A percentile compares a stretch with the other conserved stretches of the same genome.
Evolutionary conservation across 176 grass and related monocot species (phyloP).

Genomic region (Bonia amplexicaulis): DNA sequence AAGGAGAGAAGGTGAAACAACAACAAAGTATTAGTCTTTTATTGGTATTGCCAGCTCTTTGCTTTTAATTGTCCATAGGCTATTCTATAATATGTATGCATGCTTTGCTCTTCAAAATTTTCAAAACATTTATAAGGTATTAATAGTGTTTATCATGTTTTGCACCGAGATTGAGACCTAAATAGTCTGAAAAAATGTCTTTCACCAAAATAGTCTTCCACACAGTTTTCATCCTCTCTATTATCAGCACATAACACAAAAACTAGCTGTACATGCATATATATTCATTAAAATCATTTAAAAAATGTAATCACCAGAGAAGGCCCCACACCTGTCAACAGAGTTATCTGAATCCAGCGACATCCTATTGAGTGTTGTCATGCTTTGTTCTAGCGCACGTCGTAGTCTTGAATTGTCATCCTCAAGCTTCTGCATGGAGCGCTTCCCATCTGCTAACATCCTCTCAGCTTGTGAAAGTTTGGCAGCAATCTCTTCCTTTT

Average conservation of each 20-base stretch:
- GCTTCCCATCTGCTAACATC: slow-evolving; percentile 71
- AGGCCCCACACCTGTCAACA: slow-evolving; percentile 66
- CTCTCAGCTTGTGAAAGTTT: slow-evolving; percentile 74
- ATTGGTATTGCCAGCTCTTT: background rate
- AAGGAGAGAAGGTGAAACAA: background rate
- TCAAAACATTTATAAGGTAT: background rate
- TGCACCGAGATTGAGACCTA: background rate
- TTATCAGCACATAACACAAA: background rate
- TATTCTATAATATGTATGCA: background rate
- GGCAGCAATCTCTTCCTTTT: slow-evolving; percentile 54
- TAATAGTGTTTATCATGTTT: background rate
- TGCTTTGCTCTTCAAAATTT: background rate
- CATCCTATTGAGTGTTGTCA: slow-evolving; percentile 88
- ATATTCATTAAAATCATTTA: slow-evolving; percentile 3
- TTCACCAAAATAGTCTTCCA: background rate
- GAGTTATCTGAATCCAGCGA: slow-evolving; percentile 97
- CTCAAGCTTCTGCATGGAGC: slow-evolving; percentile 90
- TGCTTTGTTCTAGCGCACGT: slow-evolving; percentile 80
- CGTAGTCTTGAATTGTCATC: slow-evolving; percentile 92
- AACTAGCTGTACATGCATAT: background rate
- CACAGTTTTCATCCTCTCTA: background rate
- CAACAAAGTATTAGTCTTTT: background rate
- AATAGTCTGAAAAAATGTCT: background rate
- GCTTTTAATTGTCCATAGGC: background rate
- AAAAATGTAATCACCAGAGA: background rate